Base-by-base conservation (phyloP, 192 early-diverging fungal species). In the Coemansia sp. region DNA sequence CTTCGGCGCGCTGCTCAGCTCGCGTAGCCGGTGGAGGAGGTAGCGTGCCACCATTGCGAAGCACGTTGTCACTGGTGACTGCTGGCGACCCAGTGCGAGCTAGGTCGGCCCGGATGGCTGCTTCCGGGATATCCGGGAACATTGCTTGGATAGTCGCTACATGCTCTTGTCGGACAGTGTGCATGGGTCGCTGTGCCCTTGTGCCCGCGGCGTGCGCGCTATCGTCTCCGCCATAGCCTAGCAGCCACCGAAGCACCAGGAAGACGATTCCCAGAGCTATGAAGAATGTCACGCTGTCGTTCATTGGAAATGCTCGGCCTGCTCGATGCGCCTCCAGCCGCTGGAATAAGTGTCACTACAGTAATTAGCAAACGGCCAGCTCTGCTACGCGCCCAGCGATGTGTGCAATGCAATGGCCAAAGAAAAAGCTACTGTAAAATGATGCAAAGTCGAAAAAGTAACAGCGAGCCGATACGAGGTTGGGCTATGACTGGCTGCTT, bases 81-180 rank as follows among this genome's bases (percentile, higher is more conserved):
- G 90, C 87, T 18, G 91, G 89, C 10, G 88, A 90, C n/a, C 92
- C 90, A 12, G 90, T 92, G 29, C 87, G 86, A 56, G 88, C 83
- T 18, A 94, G 79, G 65, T 91, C 91, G 10, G 82, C 84, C 17
- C 85, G 79, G 48, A 94, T 89, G 27, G 90, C 86, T 18, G 87
- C 82, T 18, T 85, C 83, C 4, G 88, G 87, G 37, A 92, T 87
- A 58, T 90, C 79, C 7, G 92, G 92, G 50, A 94, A 94, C 92
- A 94, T 92, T 8, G 84, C 66, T 56, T 83, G 84, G 7, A 93
- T 88, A 10, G 83, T 85, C 56, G 87, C 86, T 15, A 91, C 82
- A 76, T 72, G 68, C 36, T 78, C 69, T n/a, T 43, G 65, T 27
- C 75, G 60, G n/a, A 78, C 75, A n/a, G 59, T 40, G 34, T 72